Evolutionary conservation across 345 rosid species (phyloP).

Genomic region (Raphanus sativus): DNA sequence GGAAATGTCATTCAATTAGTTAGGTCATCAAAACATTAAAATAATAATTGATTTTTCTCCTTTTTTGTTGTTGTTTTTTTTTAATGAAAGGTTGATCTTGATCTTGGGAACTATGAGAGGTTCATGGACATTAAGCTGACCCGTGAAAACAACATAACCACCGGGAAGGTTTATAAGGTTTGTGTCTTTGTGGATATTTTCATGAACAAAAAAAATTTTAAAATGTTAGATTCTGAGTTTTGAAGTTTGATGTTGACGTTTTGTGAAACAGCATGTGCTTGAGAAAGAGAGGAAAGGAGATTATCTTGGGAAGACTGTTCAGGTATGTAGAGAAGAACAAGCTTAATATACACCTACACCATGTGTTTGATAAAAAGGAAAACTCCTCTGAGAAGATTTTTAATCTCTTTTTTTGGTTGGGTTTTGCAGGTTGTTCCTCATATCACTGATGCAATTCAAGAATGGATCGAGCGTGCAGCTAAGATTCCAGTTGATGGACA

Average conservation of each 20-base stretch:
- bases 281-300: constrained; percentile 94
- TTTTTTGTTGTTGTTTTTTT: background rate
- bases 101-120: constrained; percentile 98
- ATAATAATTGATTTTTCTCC: background rate
- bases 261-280: constrained; percentile 64
- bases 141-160: constrained; percentile 85
- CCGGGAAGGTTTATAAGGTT: constrained; percentile 92
- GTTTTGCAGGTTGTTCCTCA: constrained; percentile 86
- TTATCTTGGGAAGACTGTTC: constrained; percentile 96
- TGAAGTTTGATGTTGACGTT: constrained; percentile 5
- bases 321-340: constrained; percentile 45
- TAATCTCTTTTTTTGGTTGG: background rate
- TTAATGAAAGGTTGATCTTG: constrained; percentile 81
- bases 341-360: background rate
- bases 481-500: constrained; percentile 80
- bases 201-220: background rate
- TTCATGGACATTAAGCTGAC: constrained; percentile 84
- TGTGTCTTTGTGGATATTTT: constrained; percentile 28
- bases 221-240: background rate
- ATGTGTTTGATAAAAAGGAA: background rate
- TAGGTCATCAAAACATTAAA: constrained; percentile 1
- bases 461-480: constrained; percentile 93
- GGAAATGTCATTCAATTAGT: background rate
- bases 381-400: background rate
- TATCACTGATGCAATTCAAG: constrained; percentile 93